Evolutionary conservation across 176 grass and related monocot species (phyloP), one percentile per base, ranked within the genome.

Genomic region (Oropetium thomaeum): DNA sequence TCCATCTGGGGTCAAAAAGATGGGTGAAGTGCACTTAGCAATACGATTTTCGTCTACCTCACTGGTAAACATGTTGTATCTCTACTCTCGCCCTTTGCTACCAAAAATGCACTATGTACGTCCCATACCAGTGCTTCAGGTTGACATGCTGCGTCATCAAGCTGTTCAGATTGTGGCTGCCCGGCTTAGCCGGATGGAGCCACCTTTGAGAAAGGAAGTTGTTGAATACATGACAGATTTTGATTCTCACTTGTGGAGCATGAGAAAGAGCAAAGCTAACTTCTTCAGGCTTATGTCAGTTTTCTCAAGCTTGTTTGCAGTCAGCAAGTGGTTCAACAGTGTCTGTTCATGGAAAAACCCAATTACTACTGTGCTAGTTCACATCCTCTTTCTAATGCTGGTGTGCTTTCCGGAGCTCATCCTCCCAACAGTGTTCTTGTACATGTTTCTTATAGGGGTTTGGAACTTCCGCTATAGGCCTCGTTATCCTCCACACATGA

Each of bases 51-150:
- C 92, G 11, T 90, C 92, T 0, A 88, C 96, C 4, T 96, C 96
- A 49, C 47, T 95, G 69, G 73, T 95, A 45, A 99, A 92, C 92
- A 99, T 92, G 87, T 11, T 99, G 55, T 86, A 86, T 77, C 76
- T 95, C 26, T 99, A 99, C 67, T 88, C 92, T 29, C 76, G 87
- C 39, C 96, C 96, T 58, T 59, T 95, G 79, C 84, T 99, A 30
- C 96, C 96, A 10, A 99, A 96, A 76, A 99, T 99, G 96, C 96
- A 95, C 68, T 99, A 96, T 83, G 76, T 86, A 8, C 89, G 96
- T 4, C 96, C 92, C 8, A 74, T 96, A 89, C 90, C 89, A 16
- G 89, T 92, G 70, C 82, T 86, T 88, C 96, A 99, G 80, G 84
- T 88, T 65, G 92, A 95, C 53, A 85, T 92, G 67, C 60, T 99